Evolutionary conservation across 2,329 filamentous ascomycete species (phyloP).

Genomic region (Paraconiothyrium brasiliense): DNA sequence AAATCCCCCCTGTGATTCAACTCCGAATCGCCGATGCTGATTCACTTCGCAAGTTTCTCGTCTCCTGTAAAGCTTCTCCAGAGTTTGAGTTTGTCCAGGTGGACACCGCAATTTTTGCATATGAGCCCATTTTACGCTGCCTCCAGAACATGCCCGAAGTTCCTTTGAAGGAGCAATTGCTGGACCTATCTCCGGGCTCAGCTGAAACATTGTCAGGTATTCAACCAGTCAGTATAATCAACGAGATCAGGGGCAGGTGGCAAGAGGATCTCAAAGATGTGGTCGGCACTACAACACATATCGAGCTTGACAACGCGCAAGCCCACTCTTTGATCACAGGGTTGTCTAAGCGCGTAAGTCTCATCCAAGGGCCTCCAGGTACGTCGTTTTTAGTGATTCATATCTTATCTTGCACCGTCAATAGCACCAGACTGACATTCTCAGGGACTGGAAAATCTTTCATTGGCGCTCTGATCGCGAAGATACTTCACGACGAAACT

Average conservation of each 20-base stretch:
- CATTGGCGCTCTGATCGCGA: conserved; percentile 71
- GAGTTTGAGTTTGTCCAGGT: conserved; percentile 65
- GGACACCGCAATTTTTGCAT: conserved; percentile 73
- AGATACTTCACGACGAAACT: conserved; percentile 62
- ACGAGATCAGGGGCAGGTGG: conserved; percentile 29
- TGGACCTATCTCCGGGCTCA: conserved; percentile 45
- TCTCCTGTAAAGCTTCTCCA: conserved; percentile 33
- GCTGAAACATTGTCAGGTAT: conserved; percentile 34
- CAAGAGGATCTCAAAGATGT: conserved; percentile 30
- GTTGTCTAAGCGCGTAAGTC: conserved; percentile 62
- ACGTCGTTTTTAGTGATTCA: conserved; percentile 24
- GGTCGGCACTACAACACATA: conserved; percentile 28
- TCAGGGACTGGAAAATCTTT: conserved; percentile 79
- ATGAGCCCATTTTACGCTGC: conserved; percentile 70
- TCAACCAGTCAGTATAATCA: conserved; percentile 34
- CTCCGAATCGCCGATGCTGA: conserved; percentile 62
- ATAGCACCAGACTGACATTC: not conserved
- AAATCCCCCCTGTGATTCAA: conserved; percentile 57
- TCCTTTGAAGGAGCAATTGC: conserved; percentile 64
- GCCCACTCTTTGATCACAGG: conserved; percentile 64
- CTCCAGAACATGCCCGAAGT: conserved; percentile 66
- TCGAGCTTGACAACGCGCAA: conserved; percentile 65
- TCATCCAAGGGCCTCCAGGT: conserved; percentile 80
- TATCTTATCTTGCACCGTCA: too few relatives aligned
- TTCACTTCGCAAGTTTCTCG: conserved; percentile 59